Evolutionary conservation across 2,329 filamentous ascomycete genomes (phyloP), one percentile per base, ranked within the genome.

Genomic region (Diaporthe velutina): DNA sequence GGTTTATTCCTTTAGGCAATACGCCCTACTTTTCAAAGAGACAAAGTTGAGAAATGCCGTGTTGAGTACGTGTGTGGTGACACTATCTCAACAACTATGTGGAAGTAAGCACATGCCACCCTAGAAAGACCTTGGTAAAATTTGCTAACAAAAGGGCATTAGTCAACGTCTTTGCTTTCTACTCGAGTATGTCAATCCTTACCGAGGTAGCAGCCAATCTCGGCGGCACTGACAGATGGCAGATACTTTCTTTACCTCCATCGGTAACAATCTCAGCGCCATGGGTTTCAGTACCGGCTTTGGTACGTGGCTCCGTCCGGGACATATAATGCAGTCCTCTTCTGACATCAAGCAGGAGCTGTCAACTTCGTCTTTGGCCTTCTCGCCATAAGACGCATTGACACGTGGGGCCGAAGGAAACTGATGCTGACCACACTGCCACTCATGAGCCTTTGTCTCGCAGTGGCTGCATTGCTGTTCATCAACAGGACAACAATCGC

Each of bases 151-250:
- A 5, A 9, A 19, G 7, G 2, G 22, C 25, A 28, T 72, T 38
- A 84, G 81, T 84, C 73, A 86, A 85, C 25, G 80, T 87, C 0
- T 79, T 86, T 5, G 85, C 85, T 0, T 87, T 88, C 68, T 87
- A 88, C 76, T 86, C 84, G 0, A 82, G 84, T 83, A 80, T 33
- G 67, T 57, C 73, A 13, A 19, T 7, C 9, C n/a, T 5, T 4
- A 2, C 4, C 2, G n/a, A 3, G 6, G 6, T n/a, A n/a, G n/a
- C n/a, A n/a, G n/a, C n/a, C n/a, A 1, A 15, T 4, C 4, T 15
- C 13, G 15, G 4, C n/a, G 35, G 19, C 35, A 78, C 79, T 79
- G 45, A 80, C 75, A 8, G 76, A 81, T 9, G 80, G 79, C 40
- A 81, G 70, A 42, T 58, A 77, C n/a, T 74, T 76, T n/a, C 78